Evolutionary conservation across 139 green algal species (phyloP).

Genomic region (Chlamydomonas sp.): DNA sequence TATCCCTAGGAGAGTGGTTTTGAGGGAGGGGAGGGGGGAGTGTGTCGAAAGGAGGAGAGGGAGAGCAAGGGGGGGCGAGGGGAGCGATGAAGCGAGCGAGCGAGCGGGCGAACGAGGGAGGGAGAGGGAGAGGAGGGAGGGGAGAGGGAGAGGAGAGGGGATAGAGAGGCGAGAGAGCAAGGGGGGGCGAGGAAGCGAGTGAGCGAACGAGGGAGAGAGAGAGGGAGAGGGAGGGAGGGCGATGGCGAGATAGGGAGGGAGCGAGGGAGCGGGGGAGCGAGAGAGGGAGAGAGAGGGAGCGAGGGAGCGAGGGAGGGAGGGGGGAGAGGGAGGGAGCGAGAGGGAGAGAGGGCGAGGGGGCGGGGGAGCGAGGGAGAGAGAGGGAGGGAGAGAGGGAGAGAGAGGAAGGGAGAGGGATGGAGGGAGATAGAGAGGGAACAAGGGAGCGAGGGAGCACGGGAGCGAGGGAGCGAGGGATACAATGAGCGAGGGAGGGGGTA

Average conservation of each 20-base stretch:
- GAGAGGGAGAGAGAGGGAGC: not conserved
- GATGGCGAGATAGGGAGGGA: not conserved
- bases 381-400: no score
- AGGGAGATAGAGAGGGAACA: not conserved
- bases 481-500: not conserved
- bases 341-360: no score
- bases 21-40: not conserved
- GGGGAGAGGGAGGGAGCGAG: no score
- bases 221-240: constrained; percentile 4
- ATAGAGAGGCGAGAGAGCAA: constrained; percentile 2
- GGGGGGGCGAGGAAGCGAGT: not conserved
- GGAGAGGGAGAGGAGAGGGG: not conserved
- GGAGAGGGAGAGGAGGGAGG: constrained; percentile 1
- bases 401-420: no score
- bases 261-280: not conserved
- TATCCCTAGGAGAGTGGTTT: not conserved
- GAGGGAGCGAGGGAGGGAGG: no score
- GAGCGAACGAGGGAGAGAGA: not conserved
- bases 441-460: no score
- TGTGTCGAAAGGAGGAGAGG: not conserved
- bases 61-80: no score
- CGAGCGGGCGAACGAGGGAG: no score
- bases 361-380: no score
- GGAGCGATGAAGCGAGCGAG: no score
- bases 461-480: not conserved